A percentile compares a stretch with the other conserved stretches of the same genome.
Conservation (phyloP, 2,329 filamentous ascomycete species). For the Clarireedia monteithiana region DNA sequence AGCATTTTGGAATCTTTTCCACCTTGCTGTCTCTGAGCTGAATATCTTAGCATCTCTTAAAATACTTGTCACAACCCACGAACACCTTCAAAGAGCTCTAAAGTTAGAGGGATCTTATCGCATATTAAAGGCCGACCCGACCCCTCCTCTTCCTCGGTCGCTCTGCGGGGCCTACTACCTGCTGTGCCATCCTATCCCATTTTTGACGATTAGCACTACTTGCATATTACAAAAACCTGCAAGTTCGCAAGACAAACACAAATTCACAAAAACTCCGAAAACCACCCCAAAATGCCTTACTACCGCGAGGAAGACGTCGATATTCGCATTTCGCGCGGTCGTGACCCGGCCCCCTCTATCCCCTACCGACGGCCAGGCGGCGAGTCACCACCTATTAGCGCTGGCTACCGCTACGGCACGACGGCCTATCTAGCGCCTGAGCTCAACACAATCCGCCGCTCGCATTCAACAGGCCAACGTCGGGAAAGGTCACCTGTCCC, state of each 20-base stretch:
- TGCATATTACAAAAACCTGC: too few relatives aligned
- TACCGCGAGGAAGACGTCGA: slow-evolving; percentile 49
- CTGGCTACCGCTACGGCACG: slow-evolving; percentile 9
- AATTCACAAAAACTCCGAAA: background rate
- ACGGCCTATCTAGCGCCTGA: slow-evolving; percentile 18
- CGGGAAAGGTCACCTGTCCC: slow-evolving; percentile 1
- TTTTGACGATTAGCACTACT: background rate
- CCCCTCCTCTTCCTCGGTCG: background rate
- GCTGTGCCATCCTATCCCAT: background rate
- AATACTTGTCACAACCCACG: too few relatives aligned
- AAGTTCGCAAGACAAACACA: background rate
- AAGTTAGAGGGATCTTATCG: background rate
- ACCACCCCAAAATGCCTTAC: slow-evolving; percentile 22
- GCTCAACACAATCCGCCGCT: slow-evolving; percentile 16
- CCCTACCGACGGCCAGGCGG: slow-evolving; percentile 14
- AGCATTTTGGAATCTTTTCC: too few relatives aligned
- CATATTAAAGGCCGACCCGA: background rate
- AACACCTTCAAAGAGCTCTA: background rate
- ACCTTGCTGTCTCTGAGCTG: too few relatives aligned
- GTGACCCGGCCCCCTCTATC: slow-evolving; percentile 29
- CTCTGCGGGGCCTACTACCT: background rate
- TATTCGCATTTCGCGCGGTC: slow-evolving; percentile 36
- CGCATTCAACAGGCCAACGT: slow-evolving; percentile 13
- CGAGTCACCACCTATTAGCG: slow-evolving; percentile 28
- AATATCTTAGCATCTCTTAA: too few relatives aligned